phyloP scores from a whole-genome alignment of 352 stramenopile genomes.

The Poterioochromonas sp. region DNA sequence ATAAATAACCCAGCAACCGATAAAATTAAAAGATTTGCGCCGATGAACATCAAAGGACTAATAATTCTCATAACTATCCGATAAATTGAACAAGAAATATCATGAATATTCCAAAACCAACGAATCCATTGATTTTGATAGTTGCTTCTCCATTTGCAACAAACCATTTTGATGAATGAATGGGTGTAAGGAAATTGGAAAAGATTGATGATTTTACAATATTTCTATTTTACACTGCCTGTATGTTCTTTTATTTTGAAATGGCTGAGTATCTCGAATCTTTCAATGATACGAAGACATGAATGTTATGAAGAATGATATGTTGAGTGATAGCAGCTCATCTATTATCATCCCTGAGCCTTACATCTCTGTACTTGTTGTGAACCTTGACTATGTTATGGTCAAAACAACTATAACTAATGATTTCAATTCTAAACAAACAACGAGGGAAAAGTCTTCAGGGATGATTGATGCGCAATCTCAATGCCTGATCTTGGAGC shows the following conservation, averaged over 20 bases:
- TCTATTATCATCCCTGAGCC: too few species aligned
- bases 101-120: not conserved
- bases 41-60: not conserved
- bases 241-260: too few species aligned
- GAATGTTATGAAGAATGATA: too few species aligned
- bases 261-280: too few species aligned
- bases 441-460: too few species aligned
- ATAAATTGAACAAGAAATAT: not conserved
- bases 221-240: too few species aligned
- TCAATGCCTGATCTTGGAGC: not conserved
- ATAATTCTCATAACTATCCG: not conserved
- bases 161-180: not conserved
- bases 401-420: not conserved
- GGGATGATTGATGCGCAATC: too few species aligned
- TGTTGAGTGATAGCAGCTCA: too few species aligned
- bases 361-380: conserved; percentile 3
- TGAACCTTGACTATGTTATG: conserved; percentile 1
- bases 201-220: too few species aligned
- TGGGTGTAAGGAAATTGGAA: too few species aligned
- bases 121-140: not conserved
- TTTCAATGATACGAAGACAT: too few species aligned
- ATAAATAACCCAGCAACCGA: not conserved
- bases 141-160: not conserved
- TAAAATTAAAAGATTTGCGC: not conserved
- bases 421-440: not conserved